Base-by-base conservation (phyloP, 2,329 filamentous ascomycete species). In the Cadophora sp. region DNA sequence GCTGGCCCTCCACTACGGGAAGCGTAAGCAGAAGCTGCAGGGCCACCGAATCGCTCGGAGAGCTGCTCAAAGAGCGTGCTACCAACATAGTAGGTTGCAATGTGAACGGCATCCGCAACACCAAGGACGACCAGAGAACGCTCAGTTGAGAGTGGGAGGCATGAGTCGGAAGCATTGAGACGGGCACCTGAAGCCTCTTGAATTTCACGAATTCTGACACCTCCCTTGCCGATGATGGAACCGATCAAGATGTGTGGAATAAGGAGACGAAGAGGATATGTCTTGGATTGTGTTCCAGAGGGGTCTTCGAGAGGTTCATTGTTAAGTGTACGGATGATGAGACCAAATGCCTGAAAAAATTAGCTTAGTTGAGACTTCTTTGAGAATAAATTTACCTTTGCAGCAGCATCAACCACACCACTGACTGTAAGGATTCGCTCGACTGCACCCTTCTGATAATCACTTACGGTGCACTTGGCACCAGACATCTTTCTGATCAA, bases 391-490 rank as follows among this genome's bases (percentile, higher is more conserved):
- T 84, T 76, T 84, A 95, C 93, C 89, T 99, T 99, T 75, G 96
- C 96, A 73, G 94, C 94, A 75, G 95, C 95, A 83, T 99, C 96
- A 74, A 98, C 95, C 73, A 93, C 91, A 71, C 96, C 96, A 81
- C 95, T 98, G 70, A 99, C 96, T 37, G 96, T 99, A 77, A 99
- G 86, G 77, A 99, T 97, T 79, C 96, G 93, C 84, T 99, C 96
- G 40, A 98, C 94, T 65, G 96, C 96, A 73, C 96, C 96, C 78
- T 97, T 93, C 75, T 97, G 92, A 78, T 98, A 99, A 82, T 99
- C 96, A 83, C 94, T 97, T 75, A 99, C 96, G 59, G 96, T 99
- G 84, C 96, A 99, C 83, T 98, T 98, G 73, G 96, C 96, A 76
- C 94, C 94, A 63, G 96, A 97, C 82, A 97, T 86, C 79, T 93